phyloP scores from a whole-genome alignment of 257 asterid species.

The Ballota nigra region DNA sequence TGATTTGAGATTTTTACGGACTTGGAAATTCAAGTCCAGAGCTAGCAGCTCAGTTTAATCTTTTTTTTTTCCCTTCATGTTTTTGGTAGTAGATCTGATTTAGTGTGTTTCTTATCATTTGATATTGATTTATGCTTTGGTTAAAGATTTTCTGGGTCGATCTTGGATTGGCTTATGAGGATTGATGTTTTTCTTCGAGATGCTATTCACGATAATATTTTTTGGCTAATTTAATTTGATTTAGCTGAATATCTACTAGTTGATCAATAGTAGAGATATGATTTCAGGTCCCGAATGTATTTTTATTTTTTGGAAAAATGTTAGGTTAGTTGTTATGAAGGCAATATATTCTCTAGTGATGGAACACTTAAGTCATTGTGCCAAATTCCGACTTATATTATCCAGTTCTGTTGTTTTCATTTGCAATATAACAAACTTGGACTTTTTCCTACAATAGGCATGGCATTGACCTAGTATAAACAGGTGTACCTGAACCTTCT shows the following conservation, averaged over 20 bases:
- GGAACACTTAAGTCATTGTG: not conserved
- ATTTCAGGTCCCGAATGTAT: not conserved
- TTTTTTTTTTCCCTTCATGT: not conserved
- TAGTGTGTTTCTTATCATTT: not conserved
- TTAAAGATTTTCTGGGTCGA: not conserved
- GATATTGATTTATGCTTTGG: not conserved
- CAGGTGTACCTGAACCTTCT: not conserved
- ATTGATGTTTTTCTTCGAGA: not conserved
- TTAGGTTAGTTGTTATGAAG: not conserved
- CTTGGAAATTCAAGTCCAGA: not conserved
- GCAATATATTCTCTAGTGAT: not conserved
- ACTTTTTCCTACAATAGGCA: not conserved
- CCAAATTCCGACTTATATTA: not conserved
- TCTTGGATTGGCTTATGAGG: slow-evolving; percentile 13
- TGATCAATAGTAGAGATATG: not conserved
- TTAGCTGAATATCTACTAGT: not conserved
- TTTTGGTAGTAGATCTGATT: slow-evolving; percentile 23
- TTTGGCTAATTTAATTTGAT: not conserved
- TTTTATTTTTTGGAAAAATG: not conserved
- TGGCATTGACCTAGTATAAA: not conserved
- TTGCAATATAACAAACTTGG: not conserved
- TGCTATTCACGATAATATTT: not conserved
- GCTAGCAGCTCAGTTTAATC: slow-evolving; percentile 17
- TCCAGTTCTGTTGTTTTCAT: not conserved
- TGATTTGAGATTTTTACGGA: slow-evolving; percentile 5